phyloP scores from a whole-genome alignment of 2,329 filamentous ascomycete genomes.

The Xylaria sp. region DNA sequence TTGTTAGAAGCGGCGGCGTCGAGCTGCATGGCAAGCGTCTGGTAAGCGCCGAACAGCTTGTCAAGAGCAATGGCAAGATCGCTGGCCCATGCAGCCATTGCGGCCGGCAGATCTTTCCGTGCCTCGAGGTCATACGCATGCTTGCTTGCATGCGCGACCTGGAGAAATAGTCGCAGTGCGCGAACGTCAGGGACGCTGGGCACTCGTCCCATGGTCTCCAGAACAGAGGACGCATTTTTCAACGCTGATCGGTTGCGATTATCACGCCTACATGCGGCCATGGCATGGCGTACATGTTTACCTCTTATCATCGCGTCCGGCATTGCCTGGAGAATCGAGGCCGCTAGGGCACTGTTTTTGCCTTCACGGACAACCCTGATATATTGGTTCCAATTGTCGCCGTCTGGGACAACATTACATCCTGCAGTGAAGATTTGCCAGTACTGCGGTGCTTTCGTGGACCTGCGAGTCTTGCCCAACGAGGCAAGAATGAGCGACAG shows the following conservation, averaged over 20 bases:
- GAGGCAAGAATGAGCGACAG: constrained; percentile 66
- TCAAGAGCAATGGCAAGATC: constrained; percentile 48
- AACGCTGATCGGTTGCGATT: constrained; percentile 68
- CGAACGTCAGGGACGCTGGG: constrained; percentile 45
- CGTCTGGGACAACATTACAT: constrained; percentile 63
- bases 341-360: constrained; percentile 58
- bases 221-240: constrained; percentile 56
- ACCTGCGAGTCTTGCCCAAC: constrained; percentile 54
- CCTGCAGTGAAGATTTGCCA: constrained; percentile 66
- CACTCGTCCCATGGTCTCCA: constrained; percentile 55
- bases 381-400: constrained; percentile 62
- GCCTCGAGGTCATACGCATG: constrained; percentile 35
- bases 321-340: constrained; percentile 54
- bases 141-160: constrained; percentile 47
- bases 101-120: constrained; percentile 30
- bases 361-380: constrained; percentile 61
- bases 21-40: constrained; percentile 21
- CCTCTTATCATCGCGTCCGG: constrained; percentile 39
- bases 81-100: constrained; percentile 42
- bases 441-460: constrained; percentile 63
- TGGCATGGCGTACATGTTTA: constrained; percentile 64
- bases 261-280: constrained; percentile 70
- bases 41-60: constrained; percentile 47
- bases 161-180: constrained; percentile 51
- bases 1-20: background rate